Conservation (phyloP, 2,329 filamentous ascomycete genomes). For the Aspergillus clavatus region DNA sequence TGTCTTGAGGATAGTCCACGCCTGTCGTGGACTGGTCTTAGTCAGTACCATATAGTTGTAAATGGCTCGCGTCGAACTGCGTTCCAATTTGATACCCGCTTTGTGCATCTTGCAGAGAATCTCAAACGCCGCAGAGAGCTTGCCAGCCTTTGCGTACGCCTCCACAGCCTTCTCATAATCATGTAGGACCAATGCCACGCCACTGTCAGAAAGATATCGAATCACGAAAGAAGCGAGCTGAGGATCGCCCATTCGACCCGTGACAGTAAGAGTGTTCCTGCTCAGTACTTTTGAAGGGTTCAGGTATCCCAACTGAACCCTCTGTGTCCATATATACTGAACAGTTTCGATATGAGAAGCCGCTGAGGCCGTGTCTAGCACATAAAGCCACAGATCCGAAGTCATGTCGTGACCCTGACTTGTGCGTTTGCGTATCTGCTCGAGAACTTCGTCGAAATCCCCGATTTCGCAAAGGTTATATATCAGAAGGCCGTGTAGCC, state of each 20-base stretch:
- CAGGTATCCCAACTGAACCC: constrained; percentile 56
- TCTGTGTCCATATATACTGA: constrained; percentile 65
- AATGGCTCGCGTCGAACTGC: constrained; percentile 60
- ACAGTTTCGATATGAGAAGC: constrained; percentile 60
- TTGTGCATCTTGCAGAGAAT: constrained; percentile 69
- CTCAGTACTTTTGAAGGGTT: constrained; percentile 62
- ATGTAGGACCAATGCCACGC: constrained; percentile 52
- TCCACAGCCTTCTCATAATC: constrained; percentile 80
- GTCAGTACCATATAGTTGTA: constrained; percentile 51
- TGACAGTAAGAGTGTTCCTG: constrained; percentile 65
- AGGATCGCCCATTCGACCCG: constrained; percentile 63
- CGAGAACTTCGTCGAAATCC: constrained; percentile 72
- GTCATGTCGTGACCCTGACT: constrained; percentile 46
- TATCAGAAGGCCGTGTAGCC: constrained; percentile 75
- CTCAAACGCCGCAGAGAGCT: constrained; percentile 63
- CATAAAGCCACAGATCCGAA: constrained; percentile 60
- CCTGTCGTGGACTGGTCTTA: constrained; percentile 45
- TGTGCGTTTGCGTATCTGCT: constrained; percentile 58
- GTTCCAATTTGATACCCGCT: constrained; percentile 54
- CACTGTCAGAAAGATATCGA: constrained; percentile 56
- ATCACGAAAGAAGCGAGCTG: constrained; percentile 67
- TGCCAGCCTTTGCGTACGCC: constrained; percentile 57
- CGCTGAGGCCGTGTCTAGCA: constrained; percentile 70
- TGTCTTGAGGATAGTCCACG: constrained; percentile 54
- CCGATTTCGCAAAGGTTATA: constrained; percentile 66